Evolutionary conservation across 768 basidiomycete genomes (phyloP).

Genomic region (Neoboletus magnificus): DNA sequence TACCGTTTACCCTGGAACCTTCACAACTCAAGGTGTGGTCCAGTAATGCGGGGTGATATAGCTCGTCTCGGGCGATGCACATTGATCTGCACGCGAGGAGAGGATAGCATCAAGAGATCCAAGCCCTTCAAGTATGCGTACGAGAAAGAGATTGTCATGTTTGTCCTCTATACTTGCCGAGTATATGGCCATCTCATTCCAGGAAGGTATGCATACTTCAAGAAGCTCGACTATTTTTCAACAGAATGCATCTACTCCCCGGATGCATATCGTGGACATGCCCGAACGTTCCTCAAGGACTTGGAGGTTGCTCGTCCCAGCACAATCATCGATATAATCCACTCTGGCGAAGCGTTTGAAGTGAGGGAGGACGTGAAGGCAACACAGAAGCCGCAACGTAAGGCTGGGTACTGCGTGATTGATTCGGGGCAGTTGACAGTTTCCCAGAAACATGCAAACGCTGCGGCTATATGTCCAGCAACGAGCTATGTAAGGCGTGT

Average conservation of each 20-base stretch:
- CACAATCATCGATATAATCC: slow-evolving; percentile 96
- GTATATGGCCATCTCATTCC: slow-evolving; percentile 7
- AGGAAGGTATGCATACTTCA: slow-evolving; percentile 95
- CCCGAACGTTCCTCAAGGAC: slow-evolving; percentile 91
- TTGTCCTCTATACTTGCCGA: slow-evolving; percentile 21
- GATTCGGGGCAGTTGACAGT: background rate
- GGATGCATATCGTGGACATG: slow-evolving; percentile 97
- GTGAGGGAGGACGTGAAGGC: slow-evolving; percentile 81
- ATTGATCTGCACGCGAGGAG: slow-evolving; percentile 90
- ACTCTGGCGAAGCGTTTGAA: slow-evolving; percentile 92
- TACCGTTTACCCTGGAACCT: slow-evolving; percentile 6
- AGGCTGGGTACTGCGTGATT: slow-evolving; percentile 28
- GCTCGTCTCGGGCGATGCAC: slow-evolving; percentile 93
- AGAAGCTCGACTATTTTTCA: slow-evolving; percentile 98
- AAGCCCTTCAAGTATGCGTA: slow-evolving; percentile 99
- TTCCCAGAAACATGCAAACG: slow-evolving; percentile 78
- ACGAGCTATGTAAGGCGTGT: slow-evolving; percentile 95
- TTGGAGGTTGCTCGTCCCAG: slow-evolving; percentile 91
- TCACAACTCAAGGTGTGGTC: background rate
- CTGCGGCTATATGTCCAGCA: slow-evolving; percentile 95
- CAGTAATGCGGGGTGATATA: slow-evolving; percentile 98
- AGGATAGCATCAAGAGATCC: slow-evolving; percentile 92
- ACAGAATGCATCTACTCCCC: slow-evolving; percentile 99
- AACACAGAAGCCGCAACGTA: slow-evolving; percentile 81
- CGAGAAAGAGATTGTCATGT: slow-evolving; percentile 99